phyloP scores from a whole-genome alignment of 1,284 basidiomycete species.

The Malassezia sympodialis region DNA sequence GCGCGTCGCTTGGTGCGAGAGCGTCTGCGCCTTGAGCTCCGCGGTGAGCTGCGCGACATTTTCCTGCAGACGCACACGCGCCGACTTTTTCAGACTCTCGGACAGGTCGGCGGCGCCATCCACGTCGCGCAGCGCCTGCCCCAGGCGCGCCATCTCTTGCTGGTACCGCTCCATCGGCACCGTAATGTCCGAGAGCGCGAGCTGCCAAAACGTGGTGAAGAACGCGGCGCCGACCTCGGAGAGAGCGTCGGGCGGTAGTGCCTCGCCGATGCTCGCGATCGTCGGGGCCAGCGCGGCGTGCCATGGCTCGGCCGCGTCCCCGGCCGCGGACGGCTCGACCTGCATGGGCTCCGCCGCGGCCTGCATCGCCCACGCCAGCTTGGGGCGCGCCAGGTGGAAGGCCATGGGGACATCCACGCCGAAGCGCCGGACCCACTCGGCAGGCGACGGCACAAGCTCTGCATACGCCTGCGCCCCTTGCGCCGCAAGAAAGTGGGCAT shows the following conservation, averaged over 20 bases:
- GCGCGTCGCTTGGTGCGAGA: conserved; percentile 61
- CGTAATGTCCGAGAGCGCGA: conserved; percentile 36
- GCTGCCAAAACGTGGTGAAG: conserved; percentile 47
- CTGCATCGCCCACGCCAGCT: conserved; percentile 17
- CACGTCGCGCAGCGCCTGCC: conserved; percentile 24
- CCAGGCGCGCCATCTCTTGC: conserved; percentile 34
- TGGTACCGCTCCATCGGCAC: conserved; percentile 47
- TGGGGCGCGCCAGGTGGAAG: conserved; percentile 39
- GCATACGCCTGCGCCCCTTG: conserved; percentile 32
- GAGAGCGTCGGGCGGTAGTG: conserved; percentile 25
- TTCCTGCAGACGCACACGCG: conserved; percentile 36
- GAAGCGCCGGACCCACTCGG: conserved; percentile 31
- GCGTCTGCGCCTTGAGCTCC: conserved; percentile 67
- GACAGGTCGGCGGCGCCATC: conserved; percentile 20
- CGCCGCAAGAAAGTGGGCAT: conserved; percentile 40
- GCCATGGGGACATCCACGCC: conserved; percentile 39
- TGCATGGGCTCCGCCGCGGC: too few relatives aligned
- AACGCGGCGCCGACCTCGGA: conserved; percentile 31
- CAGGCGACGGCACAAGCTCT: conserved; percentile 26
- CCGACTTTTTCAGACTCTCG: conserved; percentile 25
- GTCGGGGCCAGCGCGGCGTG: conserved; percentile 33
- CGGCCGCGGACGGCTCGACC: too few relatives aligned
- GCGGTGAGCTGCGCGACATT: conserved; percentile 41
- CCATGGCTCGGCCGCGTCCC: conserved; percentile 19
- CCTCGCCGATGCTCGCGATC: conserved; percentile 22